These are phyloP conservation scores for Acanthamoeba royreba DNA, from an alignment of 208 protist genomes.

Conservation along the genomic window DNA sequence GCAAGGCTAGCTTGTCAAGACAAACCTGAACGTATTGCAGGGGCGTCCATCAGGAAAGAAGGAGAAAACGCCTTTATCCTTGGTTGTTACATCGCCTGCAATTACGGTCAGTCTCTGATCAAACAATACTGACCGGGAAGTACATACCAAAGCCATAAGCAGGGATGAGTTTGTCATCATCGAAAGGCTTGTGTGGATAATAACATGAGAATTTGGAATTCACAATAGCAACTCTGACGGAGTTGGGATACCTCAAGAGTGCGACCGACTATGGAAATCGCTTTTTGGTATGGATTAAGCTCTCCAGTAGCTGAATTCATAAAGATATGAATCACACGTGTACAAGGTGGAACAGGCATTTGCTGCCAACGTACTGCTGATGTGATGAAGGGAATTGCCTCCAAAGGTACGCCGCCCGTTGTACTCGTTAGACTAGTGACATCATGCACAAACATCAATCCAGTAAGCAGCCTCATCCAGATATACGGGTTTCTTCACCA, in stretches of 20 bases:
- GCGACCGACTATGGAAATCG: constrained; percentile 2
- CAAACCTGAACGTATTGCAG: background rate
- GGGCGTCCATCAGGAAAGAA: background rate
- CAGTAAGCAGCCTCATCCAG: background rate
- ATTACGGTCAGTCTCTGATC: background rate
- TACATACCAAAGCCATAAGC: background rate
- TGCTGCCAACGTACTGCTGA: background rate
- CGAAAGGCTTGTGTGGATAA: background rate
- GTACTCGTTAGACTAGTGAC: background rate
- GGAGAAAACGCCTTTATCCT: constrained; percentile 1
- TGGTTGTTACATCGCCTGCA: background rate
- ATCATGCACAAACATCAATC: background rate
- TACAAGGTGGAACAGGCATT: background rate
- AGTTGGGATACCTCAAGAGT: background rate
- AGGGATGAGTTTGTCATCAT: constrained; percentile 11
- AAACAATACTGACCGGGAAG: background rate
- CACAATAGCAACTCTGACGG: background rate
- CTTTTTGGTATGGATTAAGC: background rate
- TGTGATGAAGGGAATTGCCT: background rate
- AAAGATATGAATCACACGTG: background rate
- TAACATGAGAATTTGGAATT: background rate
- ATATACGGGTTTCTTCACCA: background rate
- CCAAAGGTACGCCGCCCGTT: background rate
- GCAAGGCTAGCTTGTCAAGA: background rate
- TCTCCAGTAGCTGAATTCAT: background rate